Conservation (phyloP, 345 rosid genomes). For the Linum trigynum region DNA sequence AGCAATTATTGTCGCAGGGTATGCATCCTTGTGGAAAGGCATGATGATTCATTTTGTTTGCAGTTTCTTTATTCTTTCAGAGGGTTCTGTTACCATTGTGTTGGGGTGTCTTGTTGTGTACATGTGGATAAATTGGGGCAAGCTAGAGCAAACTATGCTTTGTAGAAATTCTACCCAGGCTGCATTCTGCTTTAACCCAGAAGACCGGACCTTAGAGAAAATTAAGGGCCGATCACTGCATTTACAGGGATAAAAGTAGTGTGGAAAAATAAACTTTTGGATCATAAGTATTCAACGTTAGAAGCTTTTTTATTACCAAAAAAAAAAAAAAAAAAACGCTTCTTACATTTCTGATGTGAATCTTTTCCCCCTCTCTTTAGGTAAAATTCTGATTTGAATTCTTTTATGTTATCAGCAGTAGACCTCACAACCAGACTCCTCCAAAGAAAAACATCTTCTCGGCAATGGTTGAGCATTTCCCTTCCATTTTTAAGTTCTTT, state of each 20-base stretch:
- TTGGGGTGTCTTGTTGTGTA: background rate
- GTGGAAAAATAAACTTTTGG: no score
- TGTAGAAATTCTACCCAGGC: background rate
- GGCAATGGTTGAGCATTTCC: slow-evolving; percentile 51
- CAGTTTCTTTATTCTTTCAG: background rate
- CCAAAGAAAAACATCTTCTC: slow-evolving; percentile 47
- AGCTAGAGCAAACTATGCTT: background rate
- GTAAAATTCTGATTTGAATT: slow-evolving; percentile 18
- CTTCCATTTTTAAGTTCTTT: slow-evolving; percentile 50
- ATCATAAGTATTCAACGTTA: no score
- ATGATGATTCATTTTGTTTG: background rate
- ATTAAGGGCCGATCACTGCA: background rate
- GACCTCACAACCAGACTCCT: slow-evolving; percentile 23
- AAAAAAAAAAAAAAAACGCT: no score
- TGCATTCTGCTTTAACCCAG: background rate
- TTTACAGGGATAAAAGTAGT: background rate
- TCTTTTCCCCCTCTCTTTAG: no score
- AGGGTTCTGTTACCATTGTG: background rate
- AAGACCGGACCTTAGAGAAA: background rate
- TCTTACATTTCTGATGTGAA: background rate
- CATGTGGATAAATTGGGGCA: background rate
- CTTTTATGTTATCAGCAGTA: slow-evolving; percentile 32
- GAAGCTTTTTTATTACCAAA: no score
- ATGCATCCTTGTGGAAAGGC: slow-evolving; percentile 19
- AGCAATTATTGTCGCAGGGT: slow-evolving; percentile 60